phyloP scores from a whole-genome alignment of 306 rosid genomes.

The Rosa rugosa region DNA sequence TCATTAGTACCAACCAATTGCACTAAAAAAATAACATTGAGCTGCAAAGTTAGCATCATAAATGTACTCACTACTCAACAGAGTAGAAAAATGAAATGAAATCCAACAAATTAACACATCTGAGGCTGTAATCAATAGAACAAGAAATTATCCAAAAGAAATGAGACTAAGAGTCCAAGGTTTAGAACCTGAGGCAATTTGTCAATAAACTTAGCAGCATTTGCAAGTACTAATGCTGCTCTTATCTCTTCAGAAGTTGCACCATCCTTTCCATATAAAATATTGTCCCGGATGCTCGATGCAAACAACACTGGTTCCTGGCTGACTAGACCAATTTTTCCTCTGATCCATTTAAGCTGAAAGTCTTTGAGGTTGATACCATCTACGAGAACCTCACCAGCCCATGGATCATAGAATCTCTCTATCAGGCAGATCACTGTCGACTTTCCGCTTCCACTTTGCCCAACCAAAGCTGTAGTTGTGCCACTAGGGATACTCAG shows the following conservation, averaged over 20 bases:
- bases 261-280: constrained; percentile 81
- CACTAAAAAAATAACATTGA: neutral
- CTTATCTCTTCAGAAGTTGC: constrained; percentile 77
- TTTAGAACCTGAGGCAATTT: constrained; percentile 71
- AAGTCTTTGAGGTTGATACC: constrained; percentile 61
- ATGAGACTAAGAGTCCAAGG: neutral
- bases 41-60: neutral
- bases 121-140: neutral
- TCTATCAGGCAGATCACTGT: constrained; percentile 79
- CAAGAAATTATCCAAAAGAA: neutral
- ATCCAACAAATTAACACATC: neutral
- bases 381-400: constrained; percentile 40
- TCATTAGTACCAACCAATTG: no score
- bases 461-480: constrained; percentile 81
- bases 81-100: neutral
- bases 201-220: constrained; percentile 80
- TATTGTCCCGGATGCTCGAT: constrained; percentile 76
- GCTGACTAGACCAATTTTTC: constrained; percentile 89
- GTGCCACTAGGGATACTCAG: constrained; percentile 58
- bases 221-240: constrained; percentile 74
- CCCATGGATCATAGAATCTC: constrained; percentile 79
- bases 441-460: constrained; percentile 93
- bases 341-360: constrained; percentile 82
- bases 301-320: constrained; percentile 86
- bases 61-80: neutral